phyloP scores from a whole-genome alignment of 2,329 filamentous ascomycete species.

The Chalara sp. region DNA sequence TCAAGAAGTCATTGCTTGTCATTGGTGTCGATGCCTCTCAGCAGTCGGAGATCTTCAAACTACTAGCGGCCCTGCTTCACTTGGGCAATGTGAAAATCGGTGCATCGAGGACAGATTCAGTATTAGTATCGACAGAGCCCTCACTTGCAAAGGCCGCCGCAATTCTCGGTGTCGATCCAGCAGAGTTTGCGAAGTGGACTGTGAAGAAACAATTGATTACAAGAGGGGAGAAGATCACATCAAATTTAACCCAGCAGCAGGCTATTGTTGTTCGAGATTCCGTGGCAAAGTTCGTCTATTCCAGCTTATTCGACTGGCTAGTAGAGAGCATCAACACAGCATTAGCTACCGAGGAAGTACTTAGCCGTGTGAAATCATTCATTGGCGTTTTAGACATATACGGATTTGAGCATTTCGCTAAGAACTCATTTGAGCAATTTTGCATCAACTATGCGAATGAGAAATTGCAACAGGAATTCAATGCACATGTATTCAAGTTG shows the following conservation, averaged over 20 bases:
- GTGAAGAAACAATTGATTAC: slow-evolving; percentile 98
- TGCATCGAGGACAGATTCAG: slow-evolving; percentile 81
- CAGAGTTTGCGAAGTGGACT: slow-evolving; percentile 93
- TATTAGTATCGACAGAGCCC: slow-evolving; percentile 73
- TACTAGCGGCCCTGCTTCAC: slow-evolving; percentile 86
- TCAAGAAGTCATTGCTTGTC: slow-evolving; percentile 76
- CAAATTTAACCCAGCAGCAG: slow-evolving; percentile 88
- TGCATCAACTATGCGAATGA: slow-evolving; percentile 99
- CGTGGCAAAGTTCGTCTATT: slow-evolving; percentile 98
- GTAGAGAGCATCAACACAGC: slow-evolving; percentile 95
- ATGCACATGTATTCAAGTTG: slow-evolving; percentile 97
- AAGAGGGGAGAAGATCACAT: slow-evolving; percentile 94
- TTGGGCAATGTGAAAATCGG: slow-evolving; percentile 96
- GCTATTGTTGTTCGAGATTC: slow-evolving; percentile 93
- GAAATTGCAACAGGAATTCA: slow-evolving; percentile 98
- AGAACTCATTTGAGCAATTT: slow-evolving; percentile 99
- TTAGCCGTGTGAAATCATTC: slow-evolving; percentile 78
- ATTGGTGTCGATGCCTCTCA: slow-evolving; percentile 73
- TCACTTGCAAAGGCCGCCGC: slow-evolving; percentile 73
- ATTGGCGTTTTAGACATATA: slow-evolving; percentile 99
- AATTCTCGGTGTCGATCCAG: slow-evolving; percentile 79
- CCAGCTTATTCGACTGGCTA: slow-evolving; percentile 96
- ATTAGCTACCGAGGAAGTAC: slow-evolving; percentile 80
- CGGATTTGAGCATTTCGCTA: slow-evolving; percentile 97
- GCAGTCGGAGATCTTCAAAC: slow-evolving; percentile 80